Base-by-base conservation (phyloP, 2,329 filamentous ascomycete genomes). In the Fusarium devonianum region DNA sequence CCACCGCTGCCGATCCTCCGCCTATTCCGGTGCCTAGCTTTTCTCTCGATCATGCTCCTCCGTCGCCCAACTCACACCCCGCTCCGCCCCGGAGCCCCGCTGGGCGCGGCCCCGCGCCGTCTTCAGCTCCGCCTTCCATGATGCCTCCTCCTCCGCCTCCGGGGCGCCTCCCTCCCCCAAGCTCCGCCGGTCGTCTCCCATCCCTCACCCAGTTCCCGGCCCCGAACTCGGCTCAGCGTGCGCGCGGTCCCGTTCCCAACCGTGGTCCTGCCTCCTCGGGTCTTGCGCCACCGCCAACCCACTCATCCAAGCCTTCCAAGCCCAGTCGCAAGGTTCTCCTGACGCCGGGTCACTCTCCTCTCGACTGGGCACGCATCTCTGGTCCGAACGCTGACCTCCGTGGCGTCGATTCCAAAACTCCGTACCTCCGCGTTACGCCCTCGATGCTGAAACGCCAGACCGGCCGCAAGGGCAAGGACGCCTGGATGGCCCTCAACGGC, bases 311-410 rank as follows among this genome's bases (percentile, higher is more conserved):
- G 49, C 81, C 83, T 2, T 56, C 73, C 17, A 85, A 84, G 65
- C 79, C 81, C 4, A 82, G 78, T 9, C 83, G 81, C 70, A 89
- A 93, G 66, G 89, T 97, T 4, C 79, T 88, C 7, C 83, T 99
- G 4, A 82, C 86, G n/a, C 94, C 94, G 0, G 93, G 94, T 22
- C 92, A 93, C 76, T 96, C 91, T 2, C 93, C 94, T 0, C 85
- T 99, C 10, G 94, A 99, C 80, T 99, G 94, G 94, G 94, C 94
- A 10, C 85, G 88, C 5, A 82, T 96, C 1, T 82, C 84, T 2
- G 78, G 79, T 14, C 85, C 87, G 2, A 75, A 74, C 21, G 77
- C 82, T 21, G 87, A 91, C 56, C 82, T 92, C 18, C 87, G 88
- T n/a, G 83, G 83, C 28, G 58, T 88, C 53, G 63, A 81, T 58